Evolutionary conservation across 1,284 basidiomycete genomes (phyloP).

Genomic region (Abortiporus biennis): DNA sequence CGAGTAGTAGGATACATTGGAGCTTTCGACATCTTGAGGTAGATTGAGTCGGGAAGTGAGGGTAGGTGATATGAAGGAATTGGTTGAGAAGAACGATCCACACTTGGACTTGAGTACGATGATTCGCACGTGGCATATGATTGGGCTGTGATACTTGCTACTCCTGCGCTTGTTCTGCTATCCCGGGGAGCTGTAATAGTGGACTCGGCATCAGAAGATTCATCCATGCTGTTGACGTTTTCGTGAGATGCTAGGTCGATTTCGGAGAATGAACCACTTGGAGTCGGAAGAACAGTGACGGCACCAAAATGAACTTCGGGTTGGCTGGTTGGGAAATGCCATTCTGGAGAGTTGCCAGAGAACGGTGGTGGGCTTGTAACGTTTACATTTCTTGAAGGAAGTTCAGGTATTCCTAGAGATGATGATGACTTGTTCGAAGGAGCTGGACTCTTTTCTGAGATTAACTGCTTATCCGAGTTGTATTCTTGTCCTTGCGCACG

Average conservation of each 20-base stretch:
- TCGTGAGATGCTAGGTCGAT: conserved; percentile 6
- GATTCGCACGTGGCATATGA: conserved; percentile 27
- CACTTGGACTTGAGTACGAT: conserved; percentile 21
- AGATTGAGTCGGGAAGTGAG: neutral
- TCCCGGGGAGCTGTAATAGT: neutral
- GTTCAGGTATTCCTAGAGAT: too few species aligned
- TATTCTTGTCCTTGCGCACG: too few species aligned
- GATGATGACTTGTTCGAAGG: too few species aligned
- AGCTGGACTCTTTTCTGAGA: too few species aligned
- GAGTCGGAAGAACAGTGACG: too few species aligned
- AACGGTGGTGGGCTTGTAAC: too few species aligned
- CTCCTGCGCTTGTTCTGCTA: conserved; percentile 19
- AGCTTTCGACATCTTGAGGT: too few species aligned
- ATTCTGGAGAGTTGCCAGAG: too few species aligned
- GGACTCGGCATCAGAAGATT: conserved; percentile 4
- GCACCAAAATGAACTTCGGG: too few species aligned
- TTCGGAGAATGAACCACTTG: conserved; percentile 15
- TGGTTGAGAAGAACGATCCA: conserved; percentile 7
- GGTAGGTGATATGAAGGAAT: neutral
- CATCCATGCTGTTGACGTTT: conserved; percentile 6
- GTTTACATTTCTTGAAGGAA: too few species aligned
- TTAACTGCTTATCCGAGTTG: too few species aligned
- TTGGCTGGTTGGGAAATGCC: too few species aligned
- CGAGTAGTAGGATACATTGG: conserved; percentile 6
- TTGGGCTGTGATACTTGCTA: conserved; percentile 19